These are phyloP conservation scores for Ophiostoma novo-ulmi DNA, from an alignment of 2,329 filamentous ascomycete genomes.

Conservation along the genomic window DNA sequence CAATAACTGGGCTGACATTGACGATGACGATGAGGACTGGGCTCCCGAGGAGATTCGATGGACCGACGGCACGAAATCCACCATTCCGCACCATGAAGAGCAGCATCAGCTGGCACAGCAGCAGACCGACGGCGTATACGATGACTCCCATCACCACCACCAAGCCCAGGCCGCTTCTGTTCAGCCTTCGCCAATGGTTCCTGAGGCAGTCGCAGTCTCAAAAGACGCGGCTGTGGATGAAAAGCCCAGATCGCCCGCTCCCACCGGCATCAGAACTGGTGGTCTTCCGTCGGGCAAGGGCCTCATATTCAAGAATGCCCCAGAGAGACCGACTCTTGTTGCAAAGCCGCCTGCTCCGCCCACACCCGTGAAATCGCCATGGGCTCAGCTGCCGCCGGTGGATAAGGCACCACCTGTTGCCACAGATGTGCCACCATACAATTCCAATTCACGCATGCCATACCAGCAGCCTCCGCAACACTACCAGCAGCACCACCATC, in stretches of 20 bases:
- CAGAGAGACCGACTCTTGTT: constrained; percentile 67
- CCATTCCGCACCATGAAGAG: constrained; percentile 60
- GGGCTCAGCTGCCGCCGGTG: constrained; percentile 80
- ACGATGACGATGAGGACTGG: constrained; percentile 85
- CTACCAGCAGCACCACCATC: constrained; percentile 18
- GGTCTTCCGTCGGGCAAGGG: constrained; percentile 53
- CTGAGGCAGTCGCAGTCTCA: not conserved
- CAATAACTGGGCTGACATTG: constrained; percentile 87
- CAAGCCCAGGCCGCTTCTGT: constrained; percentile 14
- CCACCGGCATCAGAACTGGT: constrained; percentile 38
- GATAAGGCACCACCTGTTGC: constrained; percentile 70
- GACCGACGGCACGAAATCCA: constrained; percentile 83
- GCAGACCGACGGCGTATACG: not conserved
- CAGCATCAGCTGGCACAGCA: constrained; percentile 31
- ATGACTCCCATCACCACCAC: constrained; percentile 22
- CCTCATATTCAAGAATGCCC: constrained; percentile 60
- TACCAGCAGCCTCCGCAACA: constrained; percentile 8
- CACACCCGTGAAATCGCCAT: constrained; percentile 79
- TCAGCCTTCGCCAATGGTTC: constrained; percentile 14
- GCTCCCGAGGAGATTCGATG: constrained; percentile 79
- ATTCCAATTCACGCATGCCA: constrained; percentile 4
- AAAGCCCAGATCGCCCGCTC: constrained; percentile 43
- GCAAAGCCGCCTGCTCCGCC: constrained; percentile 64
- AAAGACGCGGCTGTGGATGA: constrained; percentile 36
- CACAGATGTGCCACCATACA: constrained; percentile 47